phyloP scores from a whole-genome alignment of 805 yeast genomes.

The Candida glaebosa region DNA sequence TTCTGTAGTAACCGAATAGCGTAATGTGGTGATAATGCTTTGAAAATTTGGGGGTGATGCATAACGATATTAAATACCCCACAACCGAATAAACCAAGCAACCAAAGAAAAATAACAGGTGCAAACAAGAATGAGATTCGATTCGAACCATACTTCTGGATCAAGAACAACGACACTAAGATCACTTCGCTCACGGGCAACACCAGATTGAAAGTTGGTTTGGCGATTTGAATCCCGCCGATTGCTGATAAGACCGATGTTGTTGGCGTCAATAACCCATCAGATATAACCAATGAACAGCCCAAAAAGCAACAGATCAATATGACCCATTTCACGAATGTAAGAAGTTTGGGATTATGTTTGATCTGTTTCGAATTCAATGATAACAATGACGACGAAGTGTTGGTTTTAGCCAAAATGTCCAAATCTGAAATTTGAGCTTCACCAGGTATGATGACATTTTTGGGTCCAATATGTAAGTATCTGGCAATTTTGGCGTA shows the following conservation, averaged over 20 bases:
- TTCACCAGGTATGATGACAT: constrained; percentile 42
- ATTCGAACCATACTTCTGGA: constrained; percentile 50
- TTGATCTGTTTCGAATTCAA: constrained; percentile 12
- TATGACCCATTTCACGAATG: constrained; percentile 28
- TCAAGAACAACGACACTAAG: constrained; percentile 40
- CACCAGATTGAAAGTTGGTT: constrained; percentile 41
- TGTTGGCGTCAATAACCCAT: constrained; percentile 62
- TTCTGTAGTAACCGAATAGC: constrained; percentile 44
- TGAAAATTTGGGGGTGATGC: constrained; percentile 42
- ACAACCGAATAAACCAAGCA: constrained; percentile 38
- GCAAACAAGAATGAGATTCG: constrained; percentile 49
- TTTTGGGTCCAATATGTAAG: constrained; percentile 44
- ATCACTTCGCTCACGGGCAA: constrained; percentile 50
- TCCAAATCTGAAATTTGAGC: constrained; percentile 26
- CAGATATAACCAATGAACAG: constrained; percentile 54
- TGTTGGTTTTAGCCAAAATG: constrained; percentile 34
- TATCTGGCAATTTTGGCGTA: constrained; percentile 54
- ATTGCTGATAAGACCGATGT: constrained; percentile 58
- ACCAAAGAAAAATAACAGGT: constrained; percentile 53
- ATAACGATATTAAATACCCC: constrained; percentile 46
- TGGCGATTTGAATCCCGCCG: constrained; percentile 53
- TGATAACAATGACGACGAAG: constrained; percentile 25
- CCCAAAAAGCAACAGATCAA: constrained; percentile 45
- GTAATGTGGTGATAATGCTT: constrained; percentile 48
- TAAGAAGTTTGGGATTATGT: constrained; percentile 23